Evolutionary conservation across 2,329 filamentous ascomycete species (phyloP).

Genomic region (Diaporthe ilicicola): DNA sequence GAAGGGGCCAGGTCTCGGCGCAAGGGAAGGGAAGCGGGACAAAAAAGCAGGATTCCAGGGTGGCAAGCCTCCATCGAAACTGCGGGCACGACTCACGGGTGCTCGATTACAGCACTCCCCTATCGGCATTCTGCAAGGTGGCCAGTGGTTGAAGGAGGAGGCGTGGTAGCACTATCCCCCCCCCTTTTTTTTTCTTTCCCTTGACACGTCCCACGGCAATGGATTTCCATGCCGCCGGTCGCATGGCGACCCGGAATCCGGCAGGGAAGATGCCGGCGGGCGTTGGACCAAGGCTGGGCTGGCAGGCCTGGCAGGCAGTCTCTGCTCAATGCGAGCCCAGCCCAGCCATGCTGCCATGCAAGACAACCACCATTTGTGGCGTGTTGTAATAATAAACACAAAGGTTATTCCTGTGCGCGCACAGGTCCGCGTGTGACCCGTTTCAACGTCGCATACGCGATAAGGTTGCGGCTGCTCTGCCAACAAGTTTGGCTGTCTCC

Average conservation of each 20-base stretch:
- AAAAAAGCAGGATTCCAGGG: not conserved
- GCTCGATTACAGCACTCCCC: not conserved
- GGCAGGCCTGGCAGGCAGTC: not conserved
- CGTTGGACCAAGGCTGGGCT: not conserved
- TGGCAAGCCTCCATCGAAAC: conserved; percentile 21
- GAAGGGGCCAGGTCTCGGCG: not conserved
- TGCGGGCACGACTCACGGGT: conserved; percentile 19
- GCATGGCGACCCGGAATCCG: not conserved
- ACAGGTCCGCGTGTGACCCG: conserved; percentile 8
- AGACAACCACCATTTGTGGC: conserved; percentile 3
- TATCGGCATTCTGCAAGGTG: conserved; percentile 13
- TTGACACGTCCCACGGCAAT: conserved; percentile 16
- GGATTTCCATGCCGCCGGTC: conserved; percentile 6
- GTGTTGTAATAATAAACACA: conserved; percentile 19
- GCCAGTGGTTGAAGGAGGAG: not conserved
- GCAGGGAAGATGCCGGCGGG: conserved; percentile 11
- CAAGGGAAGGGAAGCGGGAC: conserved; percentile 1
- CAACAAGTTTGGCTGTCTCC: not conserved
- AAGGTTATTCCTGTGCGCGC: conserved; percentile 3
- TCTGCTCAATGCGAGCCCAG: conserved; percentile 16
- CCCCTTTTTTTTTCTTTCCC: not conserved
- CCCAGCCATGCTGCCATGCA: not conserved
- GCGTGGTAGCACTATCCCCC: conserved; percentile 6
- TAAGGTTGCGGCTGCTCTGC: conserved; percentile 16
- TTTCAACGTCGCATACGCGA: conserved; percentile 9